Percentiles rank a stretch among this genome's conserved stretches.
These are phyloP conservation scores for Beta corolliflora DNA, from an alignment of 179 eudicot species.

Conservation along the genomic window DNA sequence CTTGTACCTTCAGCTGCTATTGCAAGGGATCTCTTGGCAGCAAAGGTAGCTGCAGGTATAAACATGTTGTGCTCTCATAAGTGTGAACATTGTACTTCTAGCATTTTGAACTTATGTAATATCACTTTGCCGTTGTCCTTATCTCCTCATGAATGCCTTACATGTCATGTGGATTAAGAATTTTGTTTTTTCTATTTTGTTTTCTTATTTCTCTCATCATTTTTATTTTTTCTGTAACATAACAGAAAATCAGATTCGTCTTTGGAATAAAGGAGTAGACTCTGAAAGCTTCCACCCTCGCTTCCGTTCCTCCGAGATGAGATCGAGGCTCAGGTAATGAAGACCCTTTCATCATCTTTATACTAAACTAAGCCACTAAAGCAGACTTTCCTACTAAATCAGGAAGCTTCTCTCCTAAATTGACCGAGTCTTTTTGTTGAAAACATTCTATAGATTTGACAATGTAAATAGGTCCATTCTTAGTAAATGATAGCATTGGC, in stretches of 20 bases:
- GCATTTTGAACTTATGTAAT: not conserved
- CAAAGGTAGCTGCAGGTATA: slow-evolving; percentile 79
- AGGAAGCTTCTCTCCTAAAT: too few species aligned
- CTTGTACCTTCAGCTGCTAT: slow-evolving; percentile 95
- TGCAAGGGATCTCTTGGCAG: slow-evolving; percentile 82
- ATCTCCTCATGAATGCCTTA: not conserved
- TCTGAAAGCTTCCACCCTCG: slow-evolving; percentile 91
- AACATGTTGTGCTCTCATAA: not conserved
- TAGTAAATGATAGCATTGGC: too few species aligned
- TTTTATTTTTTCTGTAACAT: slow-evolving; percentile 11
- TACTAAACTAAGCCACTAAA: too few species aligned
- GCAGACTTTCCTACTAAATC: too few species aligned
- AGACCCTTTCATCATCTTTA: not conserved
- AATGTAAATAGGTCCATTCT: too few species aligned
- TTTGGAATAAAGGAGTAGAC: slow-evolving; percentile 99
- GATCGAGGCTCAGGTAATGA: slow-evolving; percentile 69
- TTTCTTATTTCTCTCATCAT: slow-evolving; percentile 11
- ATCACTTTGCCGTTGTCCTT: not conserved
- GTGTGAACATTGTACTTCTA: not conserved
- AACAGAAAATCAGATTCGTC: slow-evolving; percentile 77
- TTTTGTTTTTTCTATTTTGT: not conserved
- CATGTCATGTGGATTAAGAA: not conserved
- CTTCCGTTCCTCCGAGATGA: slow-evolving; percentile 76
- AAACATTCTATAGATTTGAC: too few species aligned
- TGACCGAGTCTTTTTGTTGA: too few species aligned